Evolutionary conservation across 805 yeast species (phyloP).

Genomic region (Candida nanaspora): DNA sequence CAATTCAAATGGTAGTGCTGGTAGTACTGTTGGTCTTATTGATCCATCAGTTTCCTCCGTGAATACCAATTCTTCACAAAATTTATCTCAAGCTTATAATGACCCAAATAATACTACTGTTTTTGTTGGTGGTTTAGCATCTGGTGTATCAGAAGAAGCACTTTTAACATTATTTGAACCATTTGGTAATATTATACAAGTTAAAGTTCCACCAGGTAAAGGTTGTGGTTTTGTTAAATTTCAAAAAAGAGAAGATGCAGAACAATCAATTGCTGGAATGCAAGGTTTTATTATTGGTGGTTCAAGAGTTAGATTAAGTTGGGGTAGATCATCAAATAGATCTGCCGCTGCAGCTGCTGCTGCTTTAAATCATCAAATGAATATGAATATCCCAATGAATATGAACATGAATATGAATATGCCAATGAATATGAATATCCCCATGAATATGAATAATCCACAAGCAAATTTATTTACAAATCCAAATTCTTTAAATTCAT

Average conservation of each 20-base stretch:
- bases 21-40: too few relatives aligned
- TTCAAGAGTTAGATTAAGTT: constrained; percentile 60
- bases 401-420: neutral
- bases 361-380: neutral
- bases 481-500: too few relatives aligned
- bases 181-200: constrained; percentile 62
- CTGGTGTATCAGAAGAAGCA: constrained; percentile 55
- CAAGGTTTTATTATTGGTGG: constrained; percentile 78
- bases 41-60: too few relatives aligned
- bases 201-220: constrained; percentile 72
- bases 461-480: too few relatives aligned
- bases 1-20: neutral
- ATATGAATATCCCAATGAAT: constrained; percentile 4
- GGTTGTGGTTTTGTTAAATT: constrained; percentile 76
- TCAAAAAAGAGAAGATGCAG: constrained; percentile 63
- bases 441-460: too few relatives aligned
- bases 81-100: constrained; percentile 17
- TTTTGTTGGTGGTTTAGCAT: constrained; percentile 60
- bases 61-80: neutral
- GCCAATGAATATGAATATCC: neutral
- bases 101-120: constrained; percentile 77
- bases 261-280: constrained; percentile 69
- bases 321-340: constrained; percentile 53
- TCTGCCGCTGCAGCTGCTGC: too few relatives aligned
- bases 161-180: constrained; percentile 58